Percentiles rank a stretch among this genome's conserved stretches.
These are phyloP conservation scores for Fusarium duplospermum DNA, from an alignment of 2,329 filamentous ascomycete species.

Conservation along the genomic window DNA sequence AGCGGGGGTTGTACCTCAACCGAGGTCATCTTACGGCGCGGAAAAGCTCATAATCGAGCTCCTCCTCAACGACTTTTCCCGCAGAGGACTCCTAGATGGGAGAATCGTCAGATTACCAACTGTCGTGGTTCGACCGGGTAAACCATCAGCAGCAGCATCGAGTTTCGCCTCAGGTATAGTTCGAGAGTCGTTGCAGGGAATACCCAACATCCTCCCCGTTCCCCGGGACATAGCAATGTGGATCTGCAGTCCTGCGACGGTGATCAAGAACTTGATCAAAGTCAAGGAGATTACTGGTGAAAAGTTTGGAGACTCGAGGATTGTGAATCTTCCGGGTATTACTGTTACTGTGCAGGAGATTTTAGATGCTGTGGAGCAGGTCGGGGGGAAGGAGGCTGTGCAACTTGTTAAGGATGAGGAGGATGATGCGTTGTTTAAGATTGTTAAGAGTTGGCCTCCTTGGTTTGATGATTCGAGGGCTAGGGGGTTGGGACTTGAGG, in stretches of 20 bases:
- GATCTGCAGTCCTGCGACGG: slow-evolving; percentile 63
- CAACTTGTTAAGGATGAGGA: slow-evolving; percentile 58
- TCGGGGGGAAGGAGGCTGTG: slow-evolving; percentile 60
- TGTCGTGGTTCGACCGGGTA: slow-evolving; percentile 69
- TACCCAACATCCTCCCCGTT: slow-evolving; percentile 60
- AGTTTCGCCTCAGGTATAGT: slow-evolving; percentile 73
- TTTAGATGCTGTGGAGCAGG: slow-evolving; percentile 60
- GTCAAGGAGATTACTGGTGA: slow-evolving; percentile 55
- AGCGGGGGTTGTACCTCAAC: slow-evolving; percentile 52
- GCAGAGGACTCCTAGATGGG: slow-evolving; percentile 67
- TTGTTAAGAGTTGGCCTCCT: slow-evolving; percentile 67
- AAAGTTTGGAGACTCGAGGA: slow-evolving; percentile 53
- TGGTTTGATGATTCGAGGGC: slow-evolving; percentile 64
- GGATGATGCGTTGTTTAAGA: slow-evolving; percentile 58
- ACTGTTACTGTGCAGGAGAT: slow-evolving; percentile 66
- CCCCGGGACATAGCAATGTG: slow-evolving; percentile 59
- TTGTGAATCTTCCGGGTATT: slow-evolving; percentile 64
- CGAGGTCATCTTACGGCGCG: slow-evolving; percentile 69
- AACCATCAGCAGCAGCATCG: slow-evolving; percentile 69
- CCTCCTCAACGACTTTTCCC: slow-evolving; percentile 50
- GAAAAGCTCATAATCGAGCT: slow-evolving; percentile 71
- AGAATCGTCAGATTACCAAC: slow-evolving; percentile 69
- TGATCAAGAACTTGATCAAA: slow-evolving; percentile 61
- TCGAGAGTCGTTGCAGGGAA: slow-evolving; percentile 63
- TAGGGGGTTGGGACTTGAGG: slow-evolving; percentile 61